Base-by-base conservation (phyloP, 495 filamentous ascomycete species). In the Neurospora sp. region DNA sequence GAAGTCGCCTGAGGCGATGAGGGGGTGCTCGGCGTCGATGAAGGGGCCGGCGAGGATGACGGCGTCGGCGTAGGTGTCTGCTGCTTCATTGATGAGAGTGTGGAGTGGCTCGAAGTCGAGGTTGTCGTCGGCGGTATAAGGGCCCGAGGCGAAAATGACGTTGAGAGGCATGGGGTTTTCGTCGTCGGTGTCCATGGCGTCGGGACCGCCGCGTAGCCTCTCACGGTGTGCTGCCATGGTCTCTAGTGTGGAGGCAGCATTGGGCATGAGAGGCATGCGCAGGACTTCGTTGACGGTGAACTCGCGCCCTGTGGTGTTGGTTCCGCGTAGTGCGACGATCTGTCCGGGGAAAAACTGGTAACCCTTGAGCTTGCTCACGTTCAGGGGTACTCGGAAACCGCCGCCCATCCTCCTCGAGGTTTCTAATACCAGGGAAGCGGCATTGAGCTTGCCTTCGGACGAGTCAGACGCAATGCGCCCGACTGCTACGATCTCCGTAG, bases 341-440 rank as follows among this genome's bases (percentile, higher is more conserved):
- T 98, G 93, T 20, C 96, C 96, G 0, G 95, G 95, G 82, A 99
- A 97, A 85, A 98, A 94, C 75, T 93, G 92, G 82, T 90, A 92
- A 6, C 88, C 87, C 3, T 85, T 82, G 1, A 97, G 75, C 0
- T 87, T 85, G 74, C 91, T 87, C 9, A 98, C 79, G 77, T 94
- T 92, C 27, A 99, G 84, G 5, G 93, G 93, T 31, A 97, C 87
- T 72, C 96, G 88, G 70, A 90, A 80, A 31, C 94, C 96, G 70
- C 90, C 92, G 23, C 95, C 96, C 72, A 88, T 93, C n/a, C 93
- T 87, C 70, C 96, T 86, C 2, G 93, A 96, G 11, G 91, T 93
- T 80, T 99, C 96, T 4, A 99, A 86, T 18, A 98, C 88, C 2
- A 98, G 82, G 3, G 93, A 97, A 7, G 93, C 90, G 4, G 88